Percentiles rank a stretch among this genome's conserved stretches.
Conservation (phyloP, 345 rosid genomes). For the Linum usitatissimum region DNA sequence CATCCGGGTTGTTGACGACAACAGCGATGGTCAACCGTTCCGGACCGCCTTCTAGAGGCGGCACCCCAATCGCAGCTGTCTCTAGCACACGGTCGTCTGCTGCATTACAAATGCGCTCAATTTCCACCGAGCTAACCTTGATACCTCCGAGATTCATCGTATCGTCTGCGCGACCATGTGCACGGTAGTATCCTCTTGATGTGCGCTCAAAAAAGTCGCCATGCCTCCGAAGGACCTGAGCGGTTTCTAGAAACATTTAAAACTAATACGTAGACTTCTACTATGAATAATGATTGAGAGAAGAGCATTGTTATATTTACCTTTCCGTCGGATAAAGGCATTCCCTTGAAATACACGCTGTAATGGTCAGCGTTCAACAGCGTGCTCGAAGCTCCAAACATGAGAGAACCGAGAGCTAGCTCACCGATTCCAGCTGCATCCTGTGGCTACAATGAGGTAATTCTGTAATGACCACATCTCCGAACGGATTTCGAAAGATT, state of each 20-base stretch:
- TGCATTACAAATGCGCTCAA: conserved; percentile 76
- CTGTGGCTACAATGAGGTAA: conserved; percentile 35
- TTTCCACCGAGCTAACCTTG: conserved; percentile 89
- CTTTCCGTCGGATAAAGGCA: conserved; percentile 68
- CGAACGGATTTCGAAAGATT: not conserved
- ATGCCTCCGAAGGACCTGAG: conserved; percentile 75
- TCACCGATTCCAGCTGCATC: conserved; percentile 64
- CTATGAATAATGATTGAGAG: conserved; percentile 7
- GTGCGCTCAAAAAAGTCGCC: conserved; percentile 87
- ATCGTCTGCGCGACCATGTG: conserved; percentile 96
- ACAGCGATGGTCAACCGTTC: conserved; percentile 71
- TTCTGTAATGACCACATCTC: not conserved
- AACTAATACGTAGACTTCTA: not conserved
- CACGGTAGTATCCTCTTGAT: conserved; percentile 72
- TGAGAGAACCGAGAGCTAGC: conserved; percentile 65
- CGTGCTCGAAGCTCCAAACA: conserved; percentile 77
- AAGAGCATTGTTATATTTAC: conserved; percentile 30
- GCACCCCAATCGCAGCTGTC: conserved; percentile 94
- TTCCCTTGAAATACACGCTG: conserved; percentile 69
- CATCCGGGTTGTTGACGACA: conserved; percentile 44
- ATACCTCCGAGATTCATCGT: conserved; percentile 97
- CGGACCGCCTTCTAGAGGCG: conserved; percentile 82
- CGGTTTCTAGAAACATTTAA: not conserved
- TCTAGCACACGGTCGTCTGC: conserved; percentile 56
- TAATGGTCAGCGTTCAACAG: conserved; percentile 72